phyloP scores from a whole-genome alignment of 1,284 basidiomycete species.

The Sanghuangporus weigelae region DNA sequence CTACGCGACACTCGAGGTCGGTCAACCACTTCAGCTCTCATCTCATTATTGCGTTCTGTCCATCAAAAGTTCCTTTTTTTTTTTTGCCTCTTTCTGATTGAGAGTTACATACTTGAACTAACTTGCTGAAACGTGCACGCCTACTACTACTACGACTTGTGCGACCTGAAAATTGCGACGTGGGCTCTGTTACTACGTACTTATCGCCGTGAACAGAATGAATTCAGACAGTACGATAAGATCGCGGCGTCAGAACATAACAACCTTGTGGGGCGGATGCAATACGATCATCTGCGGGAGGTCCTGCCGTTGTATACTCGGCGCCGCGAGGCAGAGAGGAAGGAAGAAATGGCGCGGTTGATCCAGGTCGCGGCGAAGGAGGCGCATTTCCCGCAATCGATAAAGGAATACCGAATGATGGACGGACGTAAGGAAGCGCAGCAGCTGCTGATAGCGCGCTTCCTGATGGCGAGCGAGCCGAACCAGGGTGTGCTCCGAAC shows the following conservation, averaged over 20 bases:
- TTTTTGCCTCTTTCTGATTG: neutral
- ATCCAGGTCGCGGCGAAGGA: neutral
- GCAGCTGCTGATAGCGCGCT: conserved; percentile 47
- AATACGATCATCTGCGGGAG: conserved; percentile 37
- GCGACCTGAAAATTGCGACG: neutral
- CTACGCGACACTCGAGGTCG: conserved; percentile 17
- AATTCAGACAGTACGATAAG: conserved; percentile 14
- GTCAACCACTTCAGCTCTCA: neutral
- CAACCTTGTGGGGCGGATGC: conserved; percentile 26
- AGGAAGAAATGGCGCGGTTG: conserved; percentile 32
- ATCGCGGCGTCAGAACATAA: conserved; percentile 3
- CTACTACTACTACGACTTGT: neutral
- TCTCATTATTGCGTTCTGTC: neutral
- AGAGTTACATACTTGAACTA: no score
- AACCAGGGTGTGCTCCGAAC: conserved; percentile 44
- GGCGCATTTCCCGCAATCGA: conserved; percentile 39
- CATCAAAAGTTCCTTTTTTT: neutral
- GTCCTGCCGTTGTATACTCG: conserved; percentile 31
- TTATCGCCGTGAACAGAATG: conserved; percentile 5
- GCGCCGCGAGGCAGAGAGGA: conserved; percentile 25
- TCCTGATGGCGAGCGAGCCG: conserved; percentile 34
- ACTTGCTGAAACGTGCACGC: no score
- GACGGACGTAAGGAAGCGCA: conserved; percentile 40
- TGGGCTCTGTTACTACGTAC: neutral
- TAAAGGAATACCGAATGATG: conserved; percentile 38